Evolutionary conservation across 805 yeast species (phyloP), one percentile per base, ranked within the genome.

Genomic region (Zygosaccharomyces bisporus): DNA sequence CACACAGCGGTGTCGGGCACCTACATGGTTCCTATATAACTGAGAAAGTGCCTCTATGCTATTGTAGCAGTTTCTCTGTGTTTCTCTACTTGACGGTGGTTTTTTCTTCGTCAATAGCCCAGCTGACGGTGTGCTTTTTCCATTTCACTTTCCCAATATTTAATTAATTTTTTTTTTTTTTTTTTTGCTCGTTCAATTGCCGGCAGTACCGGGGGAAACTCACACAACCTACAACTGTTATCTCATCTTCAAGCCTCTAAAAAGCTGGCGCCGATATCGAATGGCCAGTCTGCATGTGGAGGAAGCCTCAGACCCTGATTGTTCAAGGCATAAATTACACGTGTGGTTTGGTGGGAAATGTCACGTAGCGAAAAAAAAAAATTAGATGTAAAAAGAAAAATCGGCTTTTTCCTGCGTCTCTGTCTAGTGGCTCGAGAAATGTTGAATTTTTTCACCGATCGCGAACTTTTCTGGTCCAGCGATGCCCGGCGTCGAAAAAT

Each of bases 401-500:
- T 14, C 14, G 31, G n/a, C 14, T 37, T 25, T 4, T 20, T 20
- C 25, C 21, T 25, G 13, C 18, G 27, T 24, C 13, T 25, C 23
- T 23, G 17, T 18, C 40, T 30, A 25, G 30, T 27, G 31, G 31
- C 31, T 27, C 7, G 23, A 37, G 30, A 36, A 37, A 24, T 37
- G 40, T 37, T 37, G 40, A 25, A 37, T 37, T 37, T 35, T 35
- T 37, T 37, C 20, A 23, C 9, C 33, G 31, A n/a, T 27, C 31
- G 31, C 31, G 31, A 27, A 27, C 31, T n/a, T 27, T 21, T 10
- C 14, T n/a, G 14, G 31, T 23, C 18, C 20, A 8, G 32, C 40
- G 32, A 37, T 37, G 32, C 33, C 23, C 33, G 6, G 21, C 30
- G 19, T 25, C 17, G 30, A 17, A 34, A 34, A 19, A 19, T 34